Conservation (phyloP, 73 alveolate genomes). For the Stentor roeselii region DNA sequence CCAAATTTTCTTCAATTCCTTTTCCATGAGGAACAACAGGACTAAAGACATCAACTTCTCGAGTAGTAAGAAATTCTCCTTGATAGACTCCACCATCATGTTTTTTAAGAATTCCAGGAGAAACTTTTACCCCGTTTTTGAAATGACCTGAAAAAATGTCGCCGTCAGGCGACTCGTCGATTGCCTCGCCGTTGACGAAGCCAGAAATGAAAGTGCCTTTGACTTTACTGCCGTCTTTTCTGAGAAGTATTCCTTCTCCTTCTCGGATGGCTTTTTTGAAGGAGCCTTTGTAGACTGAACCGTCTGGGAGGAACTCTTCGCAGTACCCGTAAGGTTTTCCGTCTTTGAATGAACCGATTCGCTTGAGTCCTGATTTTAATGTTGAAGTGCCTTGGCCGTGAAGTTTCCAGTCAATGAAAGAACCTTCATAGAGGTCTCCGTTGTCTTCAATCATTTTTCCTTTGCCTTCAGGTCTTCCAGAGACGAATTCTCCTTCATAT, state of each 20-base stretch:
- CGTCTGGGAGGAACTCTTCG: constrained; percentile 65
- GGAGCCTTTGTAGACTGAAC: constrained; percentile 61
- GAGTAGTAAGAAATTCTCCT: neutral
- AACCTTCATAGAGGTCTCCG: constrained; percentile 40
- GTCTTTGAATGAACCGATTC: constrained; percentile 84
- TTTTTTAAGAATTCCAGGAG: neutral
- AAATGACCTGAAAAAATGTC: neutral
- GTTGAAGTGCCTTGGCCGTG: constrained; percentile 83
- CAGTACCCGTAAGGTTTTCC: constrained; percentile 77
- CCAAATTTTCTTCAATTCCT: neutral
- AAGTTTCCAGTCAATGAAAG: constrained; percentile 28
- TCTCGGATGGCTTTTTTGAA: constrained; percentile 56
- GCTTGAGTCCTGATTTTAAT: constrained; percentile 70
- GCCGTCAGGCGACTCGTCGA: neutral
- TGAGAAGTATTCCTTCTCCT: constrained; percentile 43
- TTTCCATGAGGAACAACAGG: neutral
- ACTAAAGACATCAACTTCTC: neutral
- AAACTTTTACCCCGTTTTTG: neutral
- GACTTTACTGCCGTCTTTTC: neutral
- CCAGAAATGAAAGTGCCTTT: neutral
- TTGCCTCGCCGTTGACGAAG: neutral
- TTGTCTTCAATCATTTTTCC: constrained; percentile 20
- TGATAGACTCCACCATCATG: neutral
- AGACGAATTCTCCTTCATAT: constrained; percentile 39
- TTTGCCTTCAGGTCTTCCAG: constrained; percentile 36